These are phyloP conservation scores for Irineochytrium annulatum DNA, from an alignment of 192 early-diverging fungal species.

Conservation along the genomic window DNA sequence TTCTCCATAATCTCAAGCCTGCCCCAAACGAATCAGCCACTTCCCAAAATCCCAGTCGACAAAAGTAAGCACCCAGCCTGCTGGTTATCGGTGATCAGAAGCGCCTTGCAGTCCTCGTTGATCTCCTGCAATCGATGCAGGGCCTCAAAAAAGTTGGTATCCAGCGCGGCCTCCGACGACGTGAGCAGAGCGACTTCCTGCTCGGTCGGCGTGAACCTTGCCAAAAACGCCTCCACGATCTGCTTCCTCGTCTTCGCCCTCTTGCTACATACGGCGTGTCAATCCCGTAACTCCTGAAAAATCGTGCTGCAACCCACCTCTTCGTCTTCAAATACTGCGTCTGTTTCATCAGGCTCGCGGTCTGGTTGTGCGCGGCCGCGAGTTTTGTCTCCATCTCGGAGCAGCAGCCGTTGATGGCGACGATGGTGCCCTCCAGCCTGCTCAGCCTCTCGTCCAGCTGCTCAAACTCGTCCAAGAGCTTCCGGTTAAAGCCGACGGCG, in stretches of 20 bases:
- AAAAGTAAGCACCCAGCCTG: conserved; percentile 56
- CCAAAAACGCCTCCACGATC: conserved; percentile 63
- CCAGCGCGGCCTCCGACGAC: conserved; percentile 45
- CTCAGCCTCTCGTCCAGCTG: background rate
- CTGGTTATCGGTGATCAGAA: conserved; percentile 72
- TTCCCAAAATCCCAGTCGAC: too few species aligned
- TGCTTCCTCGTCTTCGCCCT: conserved; percentile 50
- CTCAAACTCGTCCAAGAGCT: conserved; percentile 30
- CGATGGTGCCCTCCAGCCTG: conserved; percentile 1
- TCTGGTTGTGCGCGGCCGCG: conserved; percentile 51
- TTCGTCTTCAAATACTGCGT: conserved; percentile 57
- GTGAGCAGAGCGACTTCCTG: conserved; percentile 59
- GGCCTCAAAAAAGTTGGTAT: conserved; percentile 65
- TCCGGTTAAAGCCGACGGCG: conserved; percentile 47
- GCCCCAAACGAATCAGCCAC: too few species aligned
- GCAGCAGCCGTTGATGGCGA: conserved; percentile 54
- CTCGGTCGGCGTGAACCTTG: conserved; percentile 67
- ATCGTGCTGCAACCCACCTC: conserved; percentile 39
- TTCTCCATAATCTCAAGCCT: conserved; percentile 76
- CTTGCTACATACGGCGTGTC: conserved; percentile 25
- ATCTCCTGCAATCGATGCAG: conserved; percentile 65
- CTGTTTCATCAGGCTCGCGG: conserved; percentile 60
- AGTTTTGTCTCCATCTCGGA: conserved; percentile 59
- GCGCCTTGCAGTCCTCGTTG: conserved; percentile 64
- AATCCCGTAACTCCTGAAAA: background rate